These are phyloP conservation scores for Cylindrodendrum hubeiense DNA, from an alignment of 2,329 filamentous ascomycete genomes.

Conservation along the genomic window DNA sequence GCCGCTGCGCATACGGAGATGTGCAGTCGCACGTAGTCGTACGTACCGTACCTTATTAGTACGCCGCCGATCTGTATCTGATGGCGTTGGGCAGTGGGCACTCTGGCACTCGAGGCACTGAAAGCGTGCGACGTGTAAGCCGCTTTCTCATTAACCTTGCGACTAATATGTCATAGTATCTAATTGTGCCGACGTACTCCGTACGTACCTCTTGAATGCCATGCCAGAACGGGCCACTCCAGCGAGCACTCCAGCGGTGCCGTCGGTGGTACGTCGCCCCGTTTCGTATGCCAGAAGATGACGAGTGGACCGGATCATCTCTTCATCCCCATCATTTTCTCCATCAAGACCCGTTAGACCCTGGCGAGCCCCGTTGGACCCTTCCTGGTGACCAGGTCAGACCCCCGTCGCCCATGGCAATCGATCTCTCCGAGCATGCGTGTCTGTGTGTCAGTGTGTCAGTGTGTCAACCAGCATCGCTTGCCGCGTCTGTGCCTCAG, in stretches of 20 bases:
- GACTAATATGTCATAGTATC: background rate
- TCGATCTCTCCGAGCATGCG: slow-evolving; percentile 24
- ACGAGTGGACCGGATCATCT: slow-evolving; percentile 43
- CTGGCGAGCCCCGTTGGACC: slow-evolving; percentile 30
- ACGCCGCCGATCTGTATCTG: background rate
- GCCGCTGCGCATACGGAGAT: slow-evolving; percentile 8
- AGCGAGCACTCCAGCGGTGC: background rate
- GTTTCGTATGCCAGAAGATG: slow-evolving; percentile 36
- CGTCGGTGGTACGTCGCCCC: slow-evolving; percentile 24
- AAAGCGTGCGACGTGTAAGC: background rate
- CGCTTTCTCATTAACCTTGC: background rate
- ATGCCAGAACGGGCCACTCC: background rate
- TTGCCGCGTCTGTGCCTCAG: slow-evolving; percentile 30
- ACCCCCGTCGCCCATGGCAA: slow-evolving; percentile 44
- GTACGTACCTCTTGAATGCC: background rate
- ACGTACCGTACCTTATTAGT: background rate
- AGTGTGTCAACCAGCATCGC: background rate
- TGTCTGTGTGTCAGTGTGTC: slow-evolving; percentile 2
- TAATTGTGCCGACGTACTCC: background rate
- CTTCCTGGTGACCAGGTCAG: slow-evolving; percentile 15
- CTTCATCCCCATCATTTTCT: slow-evolving; percentile 26
- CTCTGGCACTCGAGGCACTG: no score
- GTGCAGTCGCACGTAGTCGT: no score
- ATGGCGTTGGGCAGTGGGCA: background rate
- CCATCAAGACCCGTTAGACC: slow-evolving; percentile 26